Base-by-base conservation (phyloP, 2,329 filamentous ascomycete genomes). In the Pseudomassariella vexata region DNA sequence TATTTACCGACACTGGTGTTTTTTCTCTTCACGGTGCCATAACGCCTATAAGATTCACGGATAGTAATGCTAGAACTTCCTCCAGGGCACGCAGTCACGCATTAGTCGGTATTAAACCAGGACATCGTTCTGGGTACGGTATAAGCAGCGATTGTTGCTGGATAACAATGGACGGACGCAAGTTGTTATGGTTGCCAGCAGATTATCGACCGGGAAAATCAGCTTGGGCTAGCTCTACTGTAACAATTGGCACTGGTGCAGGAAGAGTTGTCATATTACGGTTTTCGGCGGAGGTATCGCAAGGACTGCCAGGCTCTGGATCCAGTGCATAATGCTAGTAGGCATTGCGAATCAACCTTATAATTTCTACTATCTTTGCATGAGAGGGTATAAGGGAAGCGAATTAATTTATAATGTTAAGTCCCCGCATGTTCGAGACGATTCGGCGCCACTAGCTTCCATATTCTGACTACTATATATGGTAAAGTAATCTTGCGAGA, bases 281-380 rank as follows among this genome's bases (percentile, higher is more conserved):
- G 11, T 17, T 32, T 25, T n/a, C n/a, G n/a, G n/a, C n/a, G n/a
- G n/a, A n/a, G n/a, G n/a, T n/a, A n/a, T n/a, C n/a, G n/a, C n/a
- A n/a, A n/a, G n/a, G n/a, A n/a, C n/a, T n/a, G n/a, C n/a, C n/a
- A n/a, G n/a, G n/a, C n/a, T 4, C 9, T 19, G 15, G 19, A n/a
- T 11, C 11, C 14, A 8, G 16, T 18, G 6, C 12, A 21, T 3
- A n/a, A 11, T 30, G 10, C n/a, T 17, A 21, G 9, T 19, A 5
- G 11, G 5, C 4, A 3, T 21, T 21, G 14, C 16, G n/a, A 11
- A 3, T 4, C 18, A 9, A n/a, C 28, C 15, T 9, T 12, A 5
- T 7, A 19, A 20, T 30, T 30, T 30, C 12, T n/a, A n/a, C 10
- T 26, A 26, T 9, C 24, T 26, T 26, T 26, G 24, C 24, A 26